Evolutionary conservation across 148 eudicot species (phyloP).

Genomic region (Mesembryanthemum crystallinum): DNA sequence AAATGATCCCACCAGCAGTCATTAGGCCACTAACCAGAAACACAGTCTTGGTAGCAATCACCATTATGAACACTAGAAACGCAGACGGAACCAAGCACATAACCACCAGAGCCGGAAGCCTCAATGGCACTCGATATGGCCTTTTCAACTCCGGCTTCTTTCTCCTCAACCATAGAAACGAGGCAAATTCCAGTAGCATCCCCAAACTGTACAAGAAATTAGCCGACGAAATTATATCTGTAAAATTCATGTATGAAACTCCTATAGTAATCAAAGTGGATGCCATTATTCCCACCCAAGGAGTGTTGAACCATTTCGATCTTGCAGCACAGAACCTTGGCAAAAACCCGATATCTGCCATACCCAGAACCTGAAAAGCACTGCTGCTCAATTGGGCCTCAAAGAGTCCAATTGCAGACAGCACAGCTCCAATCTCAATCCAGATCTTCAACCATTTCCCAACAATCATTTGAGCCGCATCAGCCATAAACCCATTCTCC

Average conservation of each 20-base stretch:
- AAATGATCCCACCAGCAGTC: slow-evolving; percentile 48
- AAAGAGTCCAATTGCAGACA: slow-evolving; percentile 51
- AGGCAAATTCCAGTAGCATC: slow-evolving; percentile 53
- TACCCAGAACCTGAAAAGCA: slow-evolving; percentile 52
- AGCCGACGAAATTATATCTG: slow-evolving; percentile 45
- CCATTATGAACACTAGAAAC: slow-evolving; percentile 55
- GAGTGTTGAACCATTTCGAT: slow-evolving; percentile 54
- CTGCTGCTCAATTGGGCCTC: slow-evolving; percentile 60
- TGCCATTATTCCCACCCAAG: slow-evolving; percentile 53
- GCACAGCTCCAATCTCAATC: slow-evolving; percentile 56
- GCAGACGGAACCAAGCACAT: slow-evolving; percentile 60
- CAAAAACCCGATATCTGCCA: slow-evolving; percentile 54
- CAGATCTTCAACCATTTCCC: slow-evolving; percentile 61
- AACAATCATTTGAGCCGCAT: slow-evolving; percentile 49
- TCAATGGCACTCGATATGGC: slow-evolving; percentile 48
- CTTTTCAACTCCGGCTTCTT: slow-evolving; percentile 38
- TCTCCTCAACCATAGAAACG: slow-evolving; percentile 53
- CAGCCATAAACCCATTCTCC: slow-evolving; percentile 54
- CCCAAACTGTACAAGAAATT: slow-evolving; percentile 61
- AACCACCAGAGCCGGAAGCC: slow-evolving; percentile 32
- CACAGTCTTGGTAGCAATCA: slow-evolving; percentile 47
- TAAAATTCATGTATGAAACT: slow-evolving; percentile 39
- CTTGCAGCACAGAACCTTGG: slow-evolving; percentile 45
- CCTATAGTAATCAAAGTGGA: slow-evolving; percentile 40
- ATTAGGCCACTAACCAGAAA: slow-evolving; percentile 50